Conservation (phyloP, 495 filamentous ascomycete genomes). For the Cladorrhinum samala region DNA sequence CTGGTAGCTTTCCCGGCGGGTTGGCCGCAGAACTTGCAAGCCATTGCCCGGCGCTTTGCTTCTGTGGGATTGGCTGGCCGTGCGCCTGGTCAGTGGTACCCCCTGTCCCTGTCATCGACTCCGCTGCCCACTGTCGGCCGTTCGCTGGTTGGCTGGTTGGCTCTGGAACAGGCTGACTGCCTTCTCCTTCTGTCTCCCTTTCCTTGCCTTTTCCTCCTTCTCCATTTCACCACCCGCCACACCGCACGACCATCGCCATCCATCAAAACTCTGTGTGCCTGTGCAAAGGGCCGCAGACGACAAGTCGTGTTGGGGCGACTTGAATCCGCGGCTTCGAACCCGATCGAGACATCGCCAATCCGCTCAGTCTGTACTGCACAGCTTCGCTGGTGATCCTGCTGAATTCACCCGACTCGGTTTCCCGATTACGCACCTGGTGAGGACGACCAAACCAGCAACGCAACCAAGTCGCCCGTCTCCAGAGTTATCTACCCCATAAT, state of each 20-base stretch:
- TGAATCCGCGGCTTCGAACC: constrained; percentile 5
- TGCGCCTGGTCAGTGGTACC: constrained; percentile 1
- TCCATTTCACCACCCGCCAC: constrained; percentile 21
- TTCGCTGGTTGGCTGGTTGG: not conserved
- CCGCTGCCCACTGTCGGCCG: constrained; percentile 8
- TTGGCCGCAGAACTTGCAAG: constrained; percentile 4
- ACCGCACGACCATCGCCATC: constrained; percentile 24
- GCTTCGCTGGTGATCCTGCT: not conserved
- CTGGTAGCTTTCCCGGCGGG: constrained; percentile 7
- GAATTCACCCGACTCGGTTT: not conserved
- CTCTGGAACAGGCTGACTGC: constrained; percentile 1
- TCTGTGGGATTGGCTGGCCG: constrained; percentile 10
- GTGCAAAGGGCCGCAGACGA: constrained; percentile 24
- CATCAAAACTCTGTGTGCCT: constrained; percentile 20
- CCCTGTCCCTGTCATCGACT: constrained; percentile 10
- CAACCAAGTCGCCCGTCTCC: too few relatives aligned
- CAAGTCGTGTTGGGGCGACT: constrained; percentile 22
- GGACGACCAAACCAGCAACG: too few relatives aligned
- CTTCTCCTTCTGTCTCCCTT: constrained; percentile 19
- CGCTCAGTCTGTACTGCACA: not conserved
- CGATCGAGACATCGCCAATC: constrained; percentile 1
- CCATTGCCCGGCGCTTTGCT: constrained; percentile 5
- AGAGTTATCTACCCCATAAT: not conserved
- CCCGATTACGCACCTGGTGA: not conserved
- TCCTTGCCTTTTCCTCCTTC: constrained; percentile 25